Evolutionary conservation across 78 protist genomes (phyloP), one percentile per base, ranked within the genome.

Genomic region (Chrysochromulina tobinii): DNA sequence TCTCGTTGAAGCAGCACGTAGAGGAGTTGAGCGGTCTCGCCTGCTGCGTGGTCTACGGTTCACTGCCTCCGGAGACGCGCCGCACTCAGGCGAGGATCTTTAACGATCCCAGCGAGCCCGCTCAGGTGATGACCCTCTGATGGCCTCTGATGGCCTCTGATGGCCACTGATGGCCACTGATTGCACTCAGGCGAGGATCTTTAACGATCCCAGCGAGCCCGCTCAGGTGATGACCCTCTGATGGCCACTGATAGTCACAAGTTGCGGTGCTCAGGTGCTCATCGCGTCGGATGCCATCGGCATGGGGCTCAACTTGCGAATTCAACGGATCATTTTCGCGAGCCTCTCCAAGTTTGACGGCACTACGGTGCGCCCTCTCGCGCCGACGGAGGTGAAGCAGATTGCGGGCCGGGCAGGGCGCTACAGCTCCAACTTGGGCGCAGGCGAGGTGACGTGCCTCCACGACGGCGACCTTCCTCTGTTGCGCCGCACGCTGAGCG

Each of bases 261-360:
- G 38, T 38, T 38, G 38, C 38, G 38, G 38, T 38, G 58, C 25
- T 7, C 48, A 17, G 7, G 69, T 87, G 51, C 90, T 87, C 81
- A 25, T 87, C 58, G 90, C 90, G 20, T 87, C 90, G n/a, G 90
- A 87, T 8, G 90, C 90, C 57, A 25, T 87, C 9, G 90, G 90
- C 20, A 87, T 87, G 90, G 90, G 90, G 23, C 73, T 87, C 54
- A 87, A 87, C 51, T 8, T 87, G 20, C 8, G 9, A 1, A 87
- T 87, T 6, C 20, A 50, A 15, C 90, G 90, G n/a, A 77, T 87
- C 27, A 25, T 87, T 38, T 87, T 87, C 58, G 8, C 86, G 17
- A 1, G 7, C 14, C 9, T 48, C 57, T 11, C 2, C 48, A 25
- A 48, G 17, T 81, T 81, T 7, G 86, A 81, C 61, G 86, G 86